These are phyloP conservation scores for Leptomonas pyrrhocoris DNA, from an alignment of 208 protist genomes.

Conservation along the genomic window DNA sequence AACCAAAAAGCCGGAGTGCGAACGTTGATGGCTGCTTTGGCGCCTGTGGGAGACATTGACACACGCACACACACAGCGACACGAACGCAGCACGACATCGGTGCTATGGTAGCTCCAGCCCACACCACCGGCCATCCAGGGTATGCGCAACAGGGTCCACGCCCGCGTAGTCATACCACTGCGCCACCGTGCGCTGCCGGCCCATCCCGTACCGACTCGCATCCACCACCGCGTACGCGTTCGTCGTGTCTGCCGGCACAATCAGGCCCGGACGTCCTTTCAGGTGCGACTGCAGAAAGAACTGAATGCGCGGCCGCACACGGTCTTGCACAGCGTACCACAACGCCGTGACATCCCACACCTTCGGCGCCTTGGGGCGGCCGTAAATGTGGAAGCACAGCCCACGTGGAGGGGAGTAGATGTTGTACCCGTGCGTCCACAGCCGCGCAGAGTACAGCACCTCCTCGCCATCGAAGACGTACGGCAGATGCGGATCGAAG, in stretches of 20 bases:
- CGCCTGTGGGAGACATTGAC: too few relatives aligned
- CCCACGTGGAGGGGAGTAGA: constrained; percentile 75
- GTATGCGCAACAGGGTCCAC: constrained; percentile 50
- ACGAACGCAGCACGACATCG: too few relatives aligned
- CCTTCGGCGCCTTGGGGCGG: constrained; percentile 54
- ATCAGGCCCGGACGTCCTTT: constrained; percentile 9
- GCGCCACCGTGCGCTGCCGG: constrained; percentile 45
- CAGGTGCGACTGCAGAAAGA: constrained; percentile 40
- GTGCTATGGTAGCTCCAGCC: too few relatives aligned
- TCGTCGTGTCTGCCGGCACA: constrained; percentile 34
- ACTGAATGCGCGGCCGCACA: constrained; percentile 58
- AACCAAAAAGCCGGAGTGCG: too few relatives aligned
- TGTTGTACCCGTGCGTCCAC: constrained; percentile 92
- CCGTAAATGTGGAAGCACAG: constrained; percentile 87
- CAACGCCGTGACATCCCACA: constrained; percentile 42
- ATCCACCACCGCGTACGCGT: constrained; percentile 58
- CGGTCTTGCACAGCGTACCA: constrained; percentile 38
- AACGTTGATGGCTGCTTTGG: too few relatives aligned
- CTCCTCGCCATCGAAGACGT: constrained; percentile 95
- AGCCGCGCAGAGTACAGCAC: constrained; percentile 80
- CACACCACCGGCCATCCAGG: constrained; percentile 65
- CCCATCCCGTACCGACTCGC: constrained; percentile 80
- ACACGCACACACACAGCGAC: too few relatives aligned
- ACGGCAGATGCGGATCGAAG: constrained; percentile 92
- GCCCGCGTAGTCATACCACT: constrained; percentile 82